Base-by-base conservation (phyloP, 23 red algal species). In the Chondrus crispus region DNA sequence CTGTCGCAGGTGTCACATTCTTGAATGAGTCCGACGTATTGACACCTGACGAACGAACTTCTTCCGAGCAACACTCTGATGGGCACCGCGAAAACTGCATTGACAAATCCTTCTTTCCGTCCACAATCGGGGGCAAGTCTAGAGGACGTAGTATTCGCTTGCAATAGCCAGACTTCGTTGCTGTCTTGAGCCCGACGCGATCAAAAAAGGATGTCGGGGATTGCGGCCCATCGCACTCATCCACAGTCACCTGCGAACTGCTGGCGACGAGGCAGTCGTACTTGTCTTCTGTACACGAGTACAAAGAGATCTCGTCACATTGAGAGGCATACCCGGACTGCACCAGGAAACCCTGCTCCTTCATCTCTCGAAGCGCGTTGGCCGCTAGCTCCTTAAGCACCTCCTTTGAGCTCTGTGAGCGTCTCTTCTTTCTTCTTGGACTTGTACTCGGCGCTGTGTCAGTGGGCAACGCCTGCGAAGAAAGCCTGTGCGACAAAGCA, bases 1-100 rank as follows among this genome's bases (percentile, higher is more conserved):
- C 87, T 24, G 87, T 90, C 39, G 72, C 50, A 44, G 87, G 87
- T 1, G 87, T 90, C 36, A 90, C 18, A 66, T 66, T n/a, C 9
- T 32, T 32, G 60, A 66, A 6, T 32, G 60, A 66, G 26, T 66
- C 35, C 26, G 5, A 32, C 26, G 60, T 22, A 22, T 66, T 66
- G 60, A 19, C 60, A 6, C 18, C 26, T 32, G 60, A n/a, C n/a
- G n/a, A n/a, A n/a, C n/a, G n/a, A n/a, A n/a, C n/a, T n/a, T n/a
- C n/a, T n/a, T n/a, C n/a, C n/a, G n/a, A n/a, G n/a, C n/a, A n/a
- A n/a, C n/a, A n/a, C n/a, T n/a, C n/a, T n/a, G n/a, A n/a, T n/a
- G n/a, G n/a, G n/a, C n/a, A n/a, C n/a, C n/a, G n/a, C n/a, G n/a
- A n/a, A n/a, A n/a, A n/a, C n/a, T n/a, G n/a, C n/a, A n/a, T n/a